phyloP scores from a whole-genome alignment of 2,329 filamentous ascomycete species.

The Coleophoma cylindrospora region DNA sequence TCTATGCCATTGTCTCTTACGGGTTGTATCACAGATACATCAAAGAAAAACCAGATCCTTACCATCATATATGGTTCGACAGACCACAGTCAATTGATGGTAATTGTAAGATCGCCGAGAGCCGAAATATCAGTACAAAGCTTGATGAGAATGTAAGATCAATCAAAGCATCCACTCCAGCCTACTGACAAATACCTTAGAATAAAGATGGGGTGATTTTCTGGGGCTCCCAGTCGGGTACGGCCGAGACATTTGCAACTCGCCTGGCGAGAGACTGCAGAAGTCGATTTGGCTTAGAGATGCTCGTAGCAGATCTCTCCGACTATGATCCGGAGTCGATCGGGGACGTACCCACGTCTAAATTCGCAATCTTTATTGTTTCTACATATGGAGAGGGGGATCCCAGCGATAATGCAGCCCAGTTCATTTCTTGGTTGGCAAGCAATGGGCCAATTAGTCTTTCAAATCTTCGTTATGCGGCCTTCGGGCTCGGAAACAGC shows the following conservation, averaged over 20 bases:
- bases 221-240: conserved; percentile 44
- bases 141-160: conserved; percentile 13
- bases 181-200: background rate
- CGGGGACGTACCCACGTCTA: conserved; percentile 14
- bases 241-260: conserved; percentile 36
- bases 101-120: conserved; percentile 22
- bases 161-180: too few relatives aligned
- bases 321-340: conserved; percentile 35
- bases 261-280: conserved; percentile 33
- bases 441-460: conserved; percentile 16
- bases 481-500: conserved; percentile 34
- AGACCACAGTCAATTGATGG: conserved; percentile 31
- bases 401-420: conserved; percentile 31
- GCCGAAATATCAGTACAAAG: conserved; percentile 37
- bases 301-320: conserved; percentile 36
- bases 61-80: conserved; percentile 42
- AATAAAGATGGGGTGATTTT: conserved; percentile 29
- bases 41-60: conserved; percentile 45
- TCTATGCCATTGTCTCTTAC: conserved; percentile 17
- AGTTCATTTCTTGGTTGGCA: conserved; percentile 25
- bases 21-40: conserved; percentile 32
- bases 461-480: conserved; percentile 25
- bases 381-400: conserved; percentile 36
- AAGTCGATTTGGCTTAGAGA: conserved; percentile 32
- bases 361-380: conserved; percentile 30